These are phyloP conservation scores for Solanum neorickii DNA, from an alignment of 257 asterid genomes.

Conservation along the genomic window DNA sequence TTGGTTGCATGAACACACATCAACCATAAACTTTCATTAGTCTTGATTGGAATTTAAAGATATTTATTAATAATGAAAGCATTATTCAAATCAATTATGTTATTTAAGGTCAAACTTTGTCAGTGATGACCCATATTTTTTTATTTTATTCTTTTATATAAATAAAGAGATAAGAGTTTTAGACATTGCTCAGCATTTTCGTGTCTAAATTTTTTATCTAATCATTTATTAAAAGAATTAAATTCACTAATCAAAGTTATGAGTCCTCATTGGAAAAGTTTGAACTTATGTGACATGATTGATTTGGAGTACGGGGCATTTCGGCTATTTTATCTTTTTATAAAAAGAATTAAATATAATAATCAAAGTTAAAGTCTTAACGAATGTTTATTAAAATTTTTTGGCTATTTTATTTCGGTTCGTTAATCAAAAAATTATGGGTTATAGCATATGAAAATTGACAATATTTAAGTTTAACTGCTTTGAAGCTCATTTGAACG, in stretches of 20 bases:
- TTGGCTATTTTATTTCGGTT: no score
- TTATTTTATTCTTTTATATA: background rate
- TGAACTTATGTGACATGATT: background rate
- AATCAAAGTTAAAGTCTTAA: no score
- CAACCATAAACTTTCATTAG: background rate
- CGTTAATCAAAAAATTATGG: no score
- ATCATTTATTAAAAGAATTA: background rate
- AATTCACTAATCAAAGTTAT: background rate
- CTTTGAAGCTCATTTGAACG: accelerated
- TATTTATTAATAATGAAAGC: background rate
- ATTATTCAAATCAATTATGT: background rate
- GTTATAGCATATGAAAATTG: no score
- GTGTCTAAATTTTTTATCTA: background rate
- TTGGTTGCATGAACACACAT: no score
- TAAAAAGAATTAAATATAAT: no score
- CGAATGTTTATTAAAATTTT: no score
- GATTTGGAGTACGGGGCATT: background rate
- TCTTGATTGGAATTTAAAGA: background rate
- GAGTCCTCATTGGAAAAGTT: background rate
- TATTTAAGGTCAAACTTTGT: background rate
- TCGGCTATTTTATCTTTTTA: no score
- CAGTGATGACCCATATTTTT: background rate
- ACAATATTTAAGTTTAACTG: accelerated
- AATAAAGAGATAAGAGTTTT: background rate
- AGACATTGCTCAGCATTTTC: background rate